phyloP scores from a whole-genome alignment of 2,329 filamentous ascomycete species.

The Tolypocladium tropicale region DNA sequence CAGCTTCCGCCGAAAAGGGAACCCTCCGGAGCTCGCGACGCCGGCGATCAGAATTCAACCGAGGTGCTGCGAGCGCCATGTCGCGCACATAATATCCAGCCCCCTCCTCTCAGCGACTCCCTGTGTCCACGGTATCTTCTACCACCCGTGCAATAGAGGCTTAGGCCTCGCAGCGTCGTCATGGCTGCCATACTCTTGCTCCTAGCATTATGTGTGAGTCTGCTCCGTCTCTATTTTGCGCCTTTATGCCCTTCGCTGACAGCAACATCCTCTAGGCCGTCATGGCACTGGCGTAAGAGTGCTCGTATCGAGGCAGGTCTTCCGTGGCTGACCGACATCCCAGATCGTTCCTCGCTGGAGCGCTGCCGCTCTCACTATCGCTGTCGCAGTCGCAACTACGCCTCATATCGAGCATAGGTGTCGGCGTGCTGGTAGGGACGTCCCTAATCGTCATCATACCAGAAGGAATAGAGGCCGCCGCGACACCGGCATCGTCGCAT shows the following conservation, averaged over 20 bases:
- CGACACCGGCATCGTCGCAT: constrained; percentile 40
- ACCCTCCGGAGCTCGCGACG: background rate
- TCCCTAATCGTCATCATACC: constrained; percentile 96
- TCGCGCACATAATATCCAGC: background rate
- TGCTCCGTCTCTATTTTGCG: background rate
- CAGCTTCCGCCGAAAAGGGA: background rate
- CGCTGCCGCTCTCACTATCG: constrained; percentile 79
- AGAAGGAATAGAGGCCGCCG: constrained; percentile 86
- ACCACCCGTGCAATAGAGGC: background rate
- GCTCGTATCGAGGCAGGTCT: background rate
- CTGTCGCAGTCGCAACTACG: constrained; percentile 80
- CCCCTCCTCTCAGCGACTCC: background rate
- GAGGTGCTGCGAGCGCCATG: background rate
- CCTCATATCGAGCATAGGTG: constrained; percentile 82
- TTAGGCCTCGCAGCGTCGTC: constrained; percentile 4
- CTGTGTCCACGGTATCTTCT: background rate
- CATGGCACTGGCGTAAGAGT: constrained; percentile 48
- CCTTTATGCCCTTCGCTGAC: background rate
- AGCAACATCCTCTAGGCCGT: constrained; percentile 30
- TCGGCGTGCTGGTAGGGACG: constrained; percentile 89
- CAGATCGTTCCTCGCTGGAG: constrained; percentile 89
- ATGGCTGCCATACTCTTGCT: constrained; percentile 31
- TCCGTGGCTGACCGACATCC: background rate
- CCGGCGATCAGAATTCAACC: background rate
- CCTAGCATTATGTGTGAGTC: constrained; percentile 29